These are phyloP conservation scores for Chalciporus piperatus DNA, from an alignment of 768 basidiomycete species.

Conservation along the genomic window DNA sequence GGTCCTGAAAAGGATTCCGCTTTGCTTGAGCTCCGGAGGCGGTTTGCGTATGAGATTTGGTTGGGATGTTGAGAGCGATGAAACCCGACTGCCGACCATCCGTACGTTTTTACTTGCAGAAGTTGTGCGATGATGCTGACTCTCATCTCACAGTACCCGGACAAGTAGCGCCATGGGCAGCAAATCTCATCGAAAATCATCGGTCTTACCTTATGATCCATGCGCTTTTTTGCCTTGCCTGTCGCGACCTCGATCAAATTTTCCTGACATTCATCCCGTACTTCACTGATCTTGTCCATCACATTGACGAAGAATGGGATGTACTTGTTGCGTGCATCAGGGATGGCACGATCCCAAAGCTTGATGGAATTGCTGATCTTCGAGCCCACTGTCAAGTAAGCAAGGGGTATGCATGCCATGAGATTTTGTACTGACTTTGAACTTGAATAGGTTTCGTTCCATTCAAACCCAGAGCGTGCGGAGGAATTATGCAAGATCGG, in stretches of 20 bases:
- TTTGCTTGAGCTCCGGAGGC: conserved; percentile 3
- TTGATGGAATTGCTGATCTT: conserved; percentile 10
- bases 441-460: conserved; percentile 1
- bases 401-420: no score
- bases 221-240: conserved; percentile 14
- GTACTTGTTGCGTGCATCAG: conserved; percentile 6
- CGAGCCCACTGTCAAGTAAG: conserved; percentile 10
- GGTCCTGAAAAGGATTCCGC: neutral
- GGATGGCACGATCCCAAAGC: conserved; percentile 10
- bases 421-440: neutral
- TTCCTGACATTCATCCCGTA: neutral
- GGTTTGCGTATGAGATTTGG: conserved; percentile 2
- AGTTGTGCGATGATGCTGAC: neutral
- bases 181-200: conserved; percentile 9
- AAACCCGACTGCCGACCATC: conserved; percentile 4
- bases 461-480: conserved; percentile 7
- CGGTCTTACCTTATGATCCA: conserved; percentile 16
- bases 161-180: conserved; percentile 8
- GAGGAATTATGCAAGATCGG: conserved; percentile 15
- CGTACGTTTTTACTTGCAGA: neutral
- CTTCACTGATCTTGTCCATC: conserved; percentile 12
- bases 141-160: conserved; percentile 1
- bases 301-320: conserved; percentile 10
- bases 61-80: conserved; percentile 10
- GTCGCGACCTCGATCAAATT: conserved; percentile 7